These are phyloP conservation scores for Geranium brycei DNA, from an alignment of 345 rosid genomes.

Conservation along the genomic window DNA sequence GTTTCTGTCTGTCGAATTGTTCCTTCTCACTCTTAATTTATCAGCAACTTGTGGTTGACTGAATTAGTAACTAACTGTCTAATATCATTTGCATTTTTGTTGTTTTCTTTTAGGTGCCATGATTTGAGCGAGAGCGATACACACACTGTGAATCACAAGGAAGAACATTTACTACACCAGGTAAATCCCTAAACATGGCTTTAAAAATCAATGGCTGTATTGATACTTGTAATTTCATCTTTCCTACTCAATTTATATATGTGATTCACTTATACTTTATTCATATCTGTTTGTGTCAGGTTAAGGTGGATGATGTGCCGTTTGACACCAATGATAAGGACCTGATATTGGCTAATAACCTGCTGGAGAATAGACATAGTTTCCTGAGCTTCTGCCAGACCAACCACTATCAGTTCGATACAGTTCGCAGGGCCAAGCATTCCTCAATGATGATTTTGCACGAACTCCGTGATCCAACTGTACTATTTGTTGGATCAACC, in stretches of 20 bases:
- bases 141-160: slow-evolving; percentile 20
- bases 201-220: not conserved
- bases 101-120: slow-evolving; percentile 34
- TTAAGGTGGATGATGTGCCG: slow-evolving; percentile 24
- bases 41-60: too few relatives aligned
- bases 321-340: slow-evolving; percentile 42
- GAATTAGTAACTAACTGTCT: not conserved
- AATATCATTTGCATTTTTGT: not conserved
- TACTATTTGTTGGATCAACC: slow-evolving; percentile 2
- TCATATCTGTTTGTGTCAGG: slow-evolving; percentile 19
- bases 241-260: too few relatives aligned
- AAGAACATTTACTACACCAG: slow-evolving; percentile 42
- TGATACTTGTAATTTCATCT: not conserved
- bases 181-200: slow-evolving; percentile 16
- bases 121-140: slow-evolving; percentile 15
- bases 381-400: slow-evolving; percentile 44
- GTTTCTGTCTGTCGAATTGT: too few relatives aligned
- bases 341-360: slow-evolving; percentile 16
- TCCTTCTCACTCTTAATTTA: too few relatives aligned
- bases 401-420: slow-evolving; percentile 45
- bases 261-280: not conserved
- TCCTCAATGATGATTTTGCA: slow-evolving; percentile 72
- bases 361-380: slow-evolving; percentile 41
- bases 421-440: slow-evolving; percentile 58
- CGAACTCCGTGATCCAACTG: slow-evolving; percentile 26